These are phyloP conservation scores for barley (Hordeum vulgare) DNA, from an alignment of 176 grass and related monocot genomes.

Conservation along the genomic window MorexV3_pseudomolecules_assembly NC_058522.1:505011141-505011640, in stretches of 20 bases:
- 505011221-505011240: neutral
- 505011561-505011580: neutral
- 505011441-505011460: neutral
- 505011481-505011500: neutral
- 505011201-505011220: neutral
- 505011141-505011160: neutral
- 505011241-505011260: neutral
- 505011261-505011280: neutral
- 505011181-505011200: neutral
- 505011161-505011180: neutral
- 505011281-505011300: neutral
- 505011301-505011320: neutral
- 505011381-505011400: neutral
- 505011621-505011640: constrained; percentile 27
- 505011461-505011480: neutral
- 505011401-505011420: neutral
- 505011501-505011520: neutral
- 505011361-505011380: neutral
- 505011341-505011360: neutral
- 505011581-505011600: neutral
- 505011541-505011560: neutral
- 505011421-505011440: neutral
- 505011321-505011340: neutral
- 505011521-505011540: neutral
- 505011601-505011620: constrained; percentile 27